Evolutionary conservation across 257 asterid species (phyloP), one percentile per base, ranked within the genome.

Genomic region (Striga asiatica): DNA sequence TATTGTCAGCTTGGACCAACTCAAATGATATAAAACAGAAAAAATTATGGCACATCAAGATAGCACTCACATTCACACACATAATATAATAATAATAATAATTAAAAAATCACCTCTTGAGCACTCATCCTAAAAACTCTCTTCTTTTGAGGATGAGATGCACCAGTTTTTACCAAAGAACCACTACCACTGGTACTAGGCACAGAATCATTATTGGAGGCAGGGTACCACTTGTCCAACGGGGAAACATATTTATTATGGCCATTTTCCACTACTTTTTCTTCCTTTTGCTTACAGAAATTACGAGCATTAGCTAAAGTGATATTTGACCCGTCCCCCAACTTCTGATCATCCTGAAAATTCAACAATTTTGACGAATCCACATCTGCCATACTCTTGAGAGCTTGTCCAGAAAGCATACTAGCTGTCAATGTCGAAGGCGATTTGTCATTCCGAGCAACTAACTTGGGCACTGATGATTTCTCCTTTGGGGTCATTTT

Each of bases 51-150:
- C 65, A 11, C 23, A 16, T 21, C 34, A 10, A 19, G 28, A 48
- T 37, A 6, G 50, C 1, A 34, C 1, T 17, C 32, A n/a, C n/a
- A n/a, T n/a, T n/a, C n/a, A n/a, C n/a, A n/a, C 32, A 24, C 49
- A 11, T 12, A 14, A n/a, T n/a, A n/a, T n/a, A 16, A 34, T 45
- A 59, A 38, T n/a, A n/a, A n/a, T n/a, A n/a, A n/a, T n/a, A n/a
- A n/a, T n/a, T n/a, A n/a, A n/a, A n/a, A n/a, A n/a, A n/a, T 37
- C 65, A 85, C 97, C 95, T 88, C 98, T 58, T 67, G 75, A 5
- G 83, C 84, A 58, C 76, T 80, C 82, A 84, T 87, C 78, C 74
- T 74, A 68, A 84, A 82, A 60, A 79, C 80, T 42, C 69, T 78
- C 70, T 66, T 84, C 81, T 74, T 77, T 46, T 66, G 80, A 55